These are phyloP conservation scores for Russula earlei DNA, from an alignment of 768 basidiomycete species.

Conservation along the genomic window DNA sequence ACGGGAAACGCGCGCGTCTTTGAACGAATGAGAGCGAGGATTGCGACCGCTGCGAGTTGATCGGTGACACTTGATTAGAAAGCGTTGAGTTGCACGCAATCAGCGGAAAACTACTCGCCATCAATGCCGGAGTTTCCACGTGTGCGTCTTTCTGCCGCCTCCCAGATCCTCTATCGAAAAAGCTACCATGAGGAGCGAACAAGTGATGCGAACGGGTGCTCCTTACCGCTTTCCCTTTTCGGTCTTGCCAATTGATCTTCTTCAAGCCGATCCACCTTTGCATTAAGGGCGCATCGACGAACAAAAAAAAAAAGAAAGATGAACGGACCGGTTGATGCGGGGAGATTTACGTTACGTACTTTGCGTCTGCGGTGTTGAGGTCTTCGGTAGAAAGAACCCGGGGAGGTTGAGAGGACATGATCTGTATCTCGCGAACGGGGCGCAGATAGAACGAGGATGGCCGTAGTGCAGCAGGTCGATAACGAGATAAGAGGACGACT, in stretches of 20 bases:
- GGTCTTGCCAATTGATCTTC: slow-evolving; percentile 72
- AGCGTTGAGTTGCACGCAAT: background rate
- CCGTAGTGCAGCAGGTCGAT: background rate
- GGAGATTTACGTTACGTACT: slow-evolving; percentile 1
- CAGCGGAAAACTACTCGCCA: slow-evolving; percentile 37
- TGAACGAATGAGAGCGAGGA: slow-evolving; percentile 73
- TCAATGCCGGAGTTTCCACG: slow-evolving; percentile 71
- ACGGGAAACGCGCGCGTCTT: slow-evolving; percentile 59
- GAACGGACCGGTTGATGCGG: background rate
- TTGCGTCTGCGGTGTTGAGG: slow-evolving; percentile 15
- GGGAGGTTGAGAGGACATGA: slow-evolving; percentile 14
- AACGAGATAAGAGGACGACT: background rate
- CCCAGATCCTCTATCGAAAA: slow-evolving; percentile 65
- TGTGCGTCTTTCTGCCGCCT: slow-evolving; percentile 77
- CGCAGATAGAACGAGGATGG: background rate
- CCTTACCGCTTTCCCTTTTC: slow-evolving; percentile 59
- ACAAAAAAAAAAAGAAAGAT: background rate
- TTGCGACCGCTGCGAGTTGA: slow-evolving; percentile 65
- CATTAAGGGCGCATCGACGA: background rate
- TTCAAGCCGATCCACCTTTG: slow-evolving; percentile 81
- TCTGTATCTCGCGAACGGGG: background rate
- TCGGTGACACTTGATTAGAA: background rate
- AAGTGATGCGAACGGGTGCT: background rate
- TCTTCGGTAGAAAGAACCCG: slow-evolving; percentile 10
- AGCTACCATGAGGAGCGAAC: background rate